These are phyloP conservation scores for Epichloe gansuensis DNA, from an alignment of 2,329 filamentous ascomycete species.

Conservation along the genomic window DNA sequence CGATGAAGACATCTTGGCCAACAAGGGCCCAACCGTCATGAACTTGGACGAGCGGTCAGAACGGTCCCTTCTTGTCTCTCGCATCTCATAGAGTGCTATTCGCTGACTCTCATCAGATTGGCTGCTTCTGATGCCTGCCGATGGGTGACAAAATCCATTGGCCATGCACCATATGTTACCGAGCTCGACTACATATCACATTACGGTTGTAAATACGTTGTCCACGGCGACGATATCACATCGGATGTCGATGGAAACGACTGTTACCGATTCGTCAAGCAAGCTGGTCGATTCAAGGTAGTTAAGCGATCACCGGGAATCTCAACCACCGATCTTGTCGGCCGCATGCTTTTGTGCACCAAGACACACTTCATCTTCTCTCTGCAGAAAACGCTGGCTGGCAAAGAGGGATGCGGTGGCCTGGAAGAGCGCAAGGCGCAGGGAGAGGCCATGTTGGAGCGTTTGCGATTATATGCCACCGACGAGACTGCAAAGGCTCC, in stretches of 20 bases:
- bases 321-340: constrained; percentile 94
- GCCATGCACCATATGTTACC: constrained; percentile 87
- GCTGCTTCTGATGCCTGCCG: constrained; percentile 89
- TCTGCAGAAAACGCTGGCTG: constrained; percentile 53
- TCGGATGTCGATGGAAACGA: constrained; percentile 88
- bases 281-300: constrained; percentile 85
- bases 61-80: background rate
- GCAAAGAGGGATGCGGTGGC: constrained; percentile 59
- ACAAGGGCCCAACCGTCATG: constrained; percentile 98
- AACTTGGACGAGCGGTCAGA: constrained; percentile 67
- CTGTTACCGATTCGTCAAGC: constrained; percentile 96
- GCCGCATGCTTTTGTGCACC: constrained; percentile 94
- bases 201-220: constrained; percentile 90
- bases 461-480: constrained; percentile 76
- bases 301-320: constrained; percentile 95
- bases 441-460: constrained; percentile 57
- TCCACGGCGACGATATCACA: constrained; percentile 94
- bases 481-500: constrained; percentile 69
- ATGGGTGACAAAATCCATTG: constrained; percentile 77
- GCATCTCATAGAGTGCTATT: background rate
- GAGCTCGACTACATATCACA: constrained; percentile 86
- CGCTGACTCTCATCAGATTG: constrained; percentile 39
- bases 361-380: constrained; percentile 84
- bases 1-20: constrained; percentile 86
- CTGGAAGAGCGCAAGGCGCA: constrained; percentile 50